Conservation (phyloP, 192 early-diverging fungal species). For the Phlyctochytrium arcticum region DNA sequence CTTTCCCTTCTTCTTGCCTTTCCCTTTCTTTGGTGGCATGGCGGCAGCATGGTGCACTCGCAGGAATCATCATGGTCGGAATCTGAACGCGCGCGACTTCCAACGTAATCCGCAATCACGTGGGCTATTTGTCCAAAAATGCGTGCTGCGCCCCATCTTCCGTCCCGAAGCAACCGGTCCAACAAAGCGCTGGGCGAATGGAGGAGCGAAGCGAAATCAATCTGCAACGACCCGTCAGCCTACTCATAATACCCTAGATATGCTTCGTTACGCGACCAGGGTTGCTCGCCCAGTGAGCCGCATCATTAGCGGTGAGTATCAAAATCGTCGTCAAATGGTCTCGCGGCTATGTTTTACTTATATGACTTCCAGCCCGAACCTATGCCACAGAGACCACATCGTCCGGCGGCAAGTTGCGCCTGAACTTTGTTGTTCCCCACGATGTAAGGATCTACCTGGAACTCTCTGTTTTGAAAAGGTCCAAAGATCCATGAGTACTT, state of each 20-base stretch:
- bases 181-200: too few species aligned
- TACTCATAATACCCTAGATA: neutral
- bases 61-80: neutral
- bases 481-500: too few species aligned
- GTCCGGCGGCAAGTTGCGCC: slow-evolving; percentile 65
- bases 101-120: too few species aligned
- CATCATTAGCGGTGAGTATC: neutral
- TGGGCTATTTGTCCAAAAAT: too few species aligned
- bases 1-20: slow-evolving; percentile 29
- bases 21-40: slow-evolving; percentile 23
- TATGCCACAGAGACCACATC: slow-evolving; percentile 79
- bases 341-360: neutral
- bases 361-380: slow-evolving; percentile 44
- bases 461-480: too few species aligned
- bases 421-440: slow-evolving; percentile 91
- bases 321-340: neutral
- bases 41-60: neutral
- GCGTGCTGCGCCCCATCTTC: neutral
- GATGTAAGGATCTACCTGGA: too few species aligned
- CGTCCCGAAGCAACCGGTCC: neutral
- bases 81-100: too few species aligned
- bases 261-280: slow-evolving; percentile 19
- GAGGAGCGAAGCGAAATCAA: too few species aligned
- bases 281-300: slow-evolving; percentile 1
- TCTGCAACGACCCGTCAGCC: too few species aligned